These are phyloP conservation scores for Thielaviopsis euricoi DNA, from an alignment of 2,329 filamentous ascomycete genomes.

Conservation along the genomic window DNA sequence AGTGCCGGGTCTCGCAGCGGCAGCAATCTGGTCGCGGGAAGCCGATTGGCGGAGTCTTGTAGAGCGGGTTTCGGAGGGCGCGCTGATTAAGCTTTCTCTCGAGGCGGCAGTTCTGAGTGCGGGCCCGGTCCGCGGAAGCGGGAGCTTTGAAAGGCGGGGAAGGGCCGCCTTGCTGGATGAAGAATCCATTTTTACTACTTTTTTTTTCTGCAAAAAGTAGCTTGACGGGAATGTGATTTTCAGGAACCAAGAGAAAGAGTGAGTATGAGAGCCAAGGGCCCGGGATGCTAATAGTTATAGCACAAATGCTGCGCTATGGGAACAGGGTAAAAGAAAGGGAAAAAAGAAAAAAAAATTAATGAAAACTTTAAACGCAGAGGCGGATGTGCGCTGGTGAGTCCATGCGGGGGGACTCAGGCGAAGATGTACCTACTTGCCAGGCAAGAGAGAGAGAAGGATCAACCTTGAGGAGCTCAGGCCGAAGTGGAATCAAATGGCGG, in stretches of 20 bases:
- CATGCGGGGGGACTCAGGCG: not conserved
- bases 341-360: not conserved
- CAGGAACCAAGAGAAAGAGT: not conserved
- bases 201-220: not conserved
- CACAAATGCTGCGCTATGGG: not conserved
- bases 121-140: slow-evolving; percentile 5
- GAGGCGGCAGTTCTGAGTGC: slow-evolving; percentile 5
- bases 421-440: not conserved
- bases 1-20: not conserved
- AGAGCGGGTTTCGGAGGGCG: slow-evolving; percentile 7
- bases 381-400: not conserved
- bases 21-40: slow-evolving; percentile 9
- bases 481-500: not conserved
- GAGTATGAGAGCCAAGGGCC: not conserved
- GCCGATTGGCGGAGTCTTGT: slow-evolving; percentile 9
- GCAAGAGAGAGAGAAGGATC: not conserved
- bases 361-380: not conserved
- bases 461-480: not conserved
- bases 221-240: not conserved
- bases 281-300: not conserved
- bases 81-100: slow-evolving; percentile 8
- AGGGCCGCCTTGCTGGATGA: slow-evolving; percentile 8
- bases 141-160: slow-evolving; percentile 12
- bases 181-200: not conserved
- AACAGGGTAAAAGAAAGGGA: not conserved